Evolutionary conservation across 805 yeast species (phyloP), one percentile per base, ranked within the genome.

Genomic region (Lipomyces anomalus): DNA sequence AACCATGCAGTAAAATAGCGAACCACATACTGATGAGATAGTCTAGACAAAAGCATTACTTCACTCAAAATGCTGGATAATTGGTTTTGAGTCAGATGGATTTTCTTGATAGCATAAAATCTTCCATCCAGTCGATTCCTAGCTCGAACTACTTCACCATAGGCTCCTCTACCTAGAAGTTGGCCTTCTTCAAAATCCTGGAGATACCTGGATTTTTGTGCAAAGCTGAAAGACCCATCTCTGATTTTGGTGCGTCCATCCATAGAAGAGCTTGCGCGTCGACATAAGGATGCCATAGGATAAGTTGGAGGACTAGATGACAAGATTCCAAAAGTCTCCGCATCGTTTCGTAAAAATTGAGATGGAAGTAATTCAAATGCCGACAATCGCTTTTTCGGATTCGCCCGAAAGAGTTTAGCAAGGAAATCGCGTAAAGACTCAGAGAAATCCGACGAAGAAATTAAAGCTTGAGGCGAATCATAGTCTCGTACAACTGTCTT

Each of bases 81-180:
- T 55, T 84, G 82, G 57, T 84, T 81, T 40, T 84, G 83, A 2
- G 82, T 76, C 57, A 92, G 96, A 47, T 82, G 78, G 40, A 92
- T 84, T 57, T 89, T 90, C 63, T 92, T 92, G 48, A 92, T 79
- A 0, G 99, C 99, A 63, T 92, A 92, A 56, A 84, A 85, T 13
- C 96, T 74, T 18, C 98, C 97, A 61, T 92, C 99, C 53, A 92
- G 74, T 47, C 89, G 76, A 62, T 89, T 90, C 50, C 98, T 72
- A 0, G 92, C 97, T 59, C 90, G 89, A n/a, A 92, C 96, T 6
- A 92, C 99, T 63, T 92, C 97, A 4, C 99, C 99, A 66, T 84
- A 92, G 0, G 95, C 99, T 33, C 99, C 99, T 56, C 80, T 79
- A 1, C 99, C 99, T 6, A 92, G 67, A 18, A 82, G 78, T 0